Evolutionary conservation across 2,329 filamentous ascomycete genomes (phyloP).

Genomic region (Xylariaceae sp.): DNA sequence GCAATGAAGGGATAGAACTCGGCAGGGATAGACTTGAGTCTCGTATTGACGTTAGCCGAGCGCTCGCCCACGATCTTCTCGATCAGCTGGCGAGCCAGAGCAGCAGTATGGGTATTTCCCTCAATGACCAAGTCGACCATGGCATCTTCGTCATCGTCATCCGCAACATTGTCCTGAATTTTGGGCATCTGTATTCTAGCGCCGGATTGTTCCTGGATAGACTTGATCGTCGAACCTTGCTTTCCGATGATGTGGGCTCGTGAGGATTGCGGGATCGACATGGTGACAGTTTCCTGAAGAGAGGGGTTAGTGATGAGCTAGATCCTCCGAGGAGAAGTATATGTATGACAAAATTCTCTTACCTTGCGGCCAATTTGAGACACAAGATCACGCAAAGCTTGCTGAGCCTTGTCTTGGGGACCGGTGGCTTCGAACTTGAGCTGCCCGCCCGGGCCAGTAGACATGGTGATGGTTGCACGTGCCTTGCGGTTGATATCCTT

Average conservation of each 20-base stretch:
- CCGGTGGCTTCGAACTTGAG: slow-evolving; percentile 83
- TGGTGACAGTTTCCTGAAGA: slow-evolving; percentile 55
- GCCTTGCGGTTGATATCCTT: slow-evolving; percentile 91
- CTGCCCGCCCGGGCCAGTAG: slow-evolving; percentile 65
- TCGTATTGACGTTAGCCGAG: slow-evolving; percentile 74
- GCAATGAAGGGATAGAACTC: slow-evolving; percentile 96
- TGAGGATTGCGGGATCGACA: slow-evolving; percentile 78
- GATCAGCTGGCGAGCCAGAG: slow-evolving; percentile 78
- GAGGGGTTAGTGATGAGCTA: slow-evolving; percentile 5
- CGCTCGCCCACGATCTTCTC: slow-evolving; percentile 84
- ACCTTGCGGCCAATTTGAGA: slow-evolving; percentile 85
- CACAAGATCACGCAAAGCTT: slow-evolving; percentile 85
- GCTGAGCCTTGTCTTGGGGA: slow-evolving; percentile 75
- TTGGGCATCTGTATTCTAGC: slow-evolving; percentile 88
- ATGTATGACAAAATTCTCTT: too few relatives aligned
- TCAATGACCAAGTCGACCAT: slow-evolving; percentile 85
- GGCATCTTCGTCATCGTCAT: slow-evolving; percentile 70
- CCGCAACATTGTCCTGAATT: slow-evolving; percentile 57
- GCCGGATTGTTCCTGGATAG: slow-evolving; percentile 83
- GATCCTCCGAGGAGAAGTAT: too few relatives aligned
- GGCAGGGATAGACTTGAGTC: slow-evolving; percentile 77
- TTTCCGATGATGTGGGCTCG: slow-evolving; percentile 91
- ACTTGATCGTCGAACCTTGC: slow-evolving; percentile 83
- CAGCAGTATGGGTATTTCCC: slow-evolving; percentile 84
- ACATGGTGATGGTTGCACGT: slow-evolving; percentile 79